Evolutionary conservation across 163 green algal species (phyloP), one percentile per base, ranked within the genome.

Genomic region (Prototheca wickerhamii): DNA sequence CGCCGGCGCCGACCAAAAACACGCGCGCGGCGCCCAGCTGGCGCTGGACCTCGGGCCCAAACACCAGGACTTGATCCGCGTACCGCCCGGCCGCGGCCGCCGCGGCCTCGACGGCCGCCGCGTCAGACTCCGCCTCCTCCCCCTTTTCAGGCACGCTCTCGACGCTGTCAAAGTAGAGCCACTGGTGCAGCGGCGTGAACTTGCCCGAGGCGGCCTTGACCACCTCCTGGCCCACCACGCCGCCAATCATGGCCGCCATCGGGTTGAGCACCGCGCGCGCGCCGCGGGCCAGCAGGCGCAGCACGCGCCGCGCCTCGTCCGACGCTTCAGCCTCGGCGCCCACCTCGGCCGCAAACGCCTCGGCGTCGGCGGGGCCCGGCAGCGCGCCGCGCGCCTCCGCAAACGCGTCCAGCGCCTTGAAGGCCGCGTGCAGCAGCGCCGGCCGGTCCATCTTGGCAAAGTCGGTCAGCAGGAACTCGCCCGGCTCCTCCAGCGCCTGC

Each of bases 241-340:
- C 93, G 51, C 93, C 93, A 73, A 98, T 90, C 79, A 96, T 90
- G 30, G 93, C 93, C 8, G 89, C 83, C 91, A 99, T 97, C 46
- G 93, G 91, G 67, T 77, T 93, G 32, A 99, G 70, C 60, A 93
- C 77, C 1, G 75, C 88, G 25, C 35, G 60, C 43, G 72, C 77
- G 60, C 74, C 77, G 34, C 68, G 75, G 4, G 88, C 82, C 37
- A 98, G 75, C 62, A 82, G 65, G 18, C 60, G 53, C 61, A 97
- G 60, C 33, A 97, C 60, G 4, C 58, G 61, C 37, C 86, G 82
- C 42, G 90, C 81, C 44, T 93, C 25, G 51, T 87, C 75, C 26
- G 67, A 65, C 59, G 50, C 8, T 8, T 28, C 50, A 40, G 25
- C 8, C 53, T 60, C 53, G 30, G 5, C 6, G 25, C 31, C 28